phyloP scores from a whole-genome alignment of 345 rosid genomes.

The Eucalyptus leucophloia region DNA sequence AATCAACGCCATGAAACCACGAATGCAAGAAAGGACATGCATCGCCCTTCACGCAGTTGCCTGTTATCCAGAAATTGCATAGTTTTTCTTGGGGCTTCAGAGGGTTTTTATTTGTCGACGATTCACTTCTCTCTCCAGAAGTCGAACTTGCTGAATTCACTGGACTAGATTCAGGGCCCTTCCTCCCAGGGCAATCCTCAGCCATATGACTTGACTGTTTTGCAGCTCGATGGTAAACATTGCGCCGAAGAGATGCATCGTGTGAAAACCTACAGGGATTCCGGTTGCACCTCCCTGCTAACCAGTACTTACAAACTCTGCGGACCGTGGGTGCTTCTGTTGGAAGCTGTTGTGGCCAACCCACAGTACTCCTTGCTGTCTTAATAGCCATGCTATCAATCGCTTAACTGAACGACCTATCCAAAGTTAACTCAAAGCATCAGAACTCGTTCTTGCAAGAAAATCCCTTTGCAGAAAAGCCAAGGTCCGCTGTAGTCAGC shows the following conservation, averaged over 20 bases:
- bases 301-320: background rate
- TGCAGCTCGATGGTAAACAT: background rate
- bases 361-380: background rate
- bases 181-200: background rate
- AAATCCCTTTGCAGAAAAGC: background rate
- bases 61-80: slow-evolving; percentile 9
- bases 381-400: background rate
- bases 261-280: slow-evolving; percentile 22
- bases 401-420: background rate
- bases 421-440: background rate
- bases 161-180: background rate
- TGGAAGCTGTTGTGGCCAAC: background rate
- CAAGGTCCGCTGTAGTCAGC: background rate
- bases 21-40: slow-evolving; percentile 12
- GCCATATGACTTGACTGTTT: background rate
- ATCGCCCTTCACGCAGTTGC: slow-evolving; percentile 11
- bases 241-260: background rate
- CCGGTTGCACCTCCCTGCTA: slow-evolving; percentile 10
- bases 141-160: background rate
- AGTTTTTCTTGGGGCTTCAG: background rate
- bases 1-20: slow-evolving; percentile 10
- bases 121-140: background rate
- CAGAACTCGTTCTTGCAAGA: background rate
- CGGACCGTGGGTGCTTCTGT: background rate
- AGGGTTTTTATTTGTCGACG: background rate